A percentile compares a stretch with the other conserved stretches of the same genome.
These are phyloP conservation scores for Puccinia coronata DNA, from an alignment of 1,284 basidiomycete species.

Conservation along the genomic window DNA sequence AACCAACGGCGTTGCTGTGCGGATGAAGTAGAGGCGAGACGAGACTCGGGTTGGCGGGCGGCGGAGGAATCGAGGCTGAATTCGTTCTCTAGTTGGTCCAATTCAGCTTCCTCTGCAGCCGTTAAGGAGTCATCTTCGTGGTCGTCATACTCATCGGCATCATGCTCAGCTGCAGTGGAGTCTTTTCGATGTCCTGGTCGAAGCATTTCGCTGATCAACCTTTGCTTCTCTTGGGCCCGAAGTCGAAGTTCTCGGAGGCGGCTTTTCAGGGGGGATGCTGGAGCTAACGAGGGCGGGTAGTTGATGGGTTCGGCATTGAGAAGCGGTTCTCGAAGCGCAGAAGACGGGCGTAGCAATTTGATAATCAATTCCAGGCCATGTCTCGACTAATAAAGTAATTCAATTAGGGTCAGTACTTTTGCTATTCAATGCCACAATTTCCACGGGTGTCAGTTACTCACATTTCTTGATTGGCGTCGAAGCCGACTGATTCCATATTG, in stretches of 20 bases:
- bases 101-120: constrained; percentile 47
- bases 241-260: constrained; percentile 32
- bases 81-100: constrained; percentile 34
- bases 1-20: constrained; percentile 16
- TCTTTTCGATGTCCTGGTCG: not conserved
- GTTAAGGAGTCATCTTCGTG: constrained; percentile 30
- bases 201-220: constrained; percentile 36
- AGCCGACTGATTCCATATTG: constrained; percentile 43
- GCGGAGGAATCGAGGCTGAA: constrained; percentile 28
- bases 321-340: constrained; percentile 32
- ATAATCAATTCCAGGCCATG: constrained; percentile 43
- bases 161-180: not conserved
- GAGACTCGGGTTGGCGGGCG: not conserved
- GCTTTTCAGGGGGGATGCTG: constrained; percentile 27
- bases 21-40: not conserved
- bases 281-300: constrained; percentile 32
- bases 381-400: constrained; percentile 19
- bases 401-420: not conserved
- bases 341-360: constrained; percentile 30
- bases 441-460: not conserved
- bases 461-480: constrained; percentile 43
- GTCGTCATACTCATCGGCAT: constrained; percentile 3
- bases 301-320: constrained; percentile 43
- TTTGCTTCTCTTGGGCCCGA: constrained; percentile 40
- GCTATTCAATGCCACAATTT: not conserved